Percentiles rank a stretch among this genome's conserved stretches.
Evolutionary conservation across 805 yeast species (phyloP).

Genomic region (Yarrowia sp.): DNA sequence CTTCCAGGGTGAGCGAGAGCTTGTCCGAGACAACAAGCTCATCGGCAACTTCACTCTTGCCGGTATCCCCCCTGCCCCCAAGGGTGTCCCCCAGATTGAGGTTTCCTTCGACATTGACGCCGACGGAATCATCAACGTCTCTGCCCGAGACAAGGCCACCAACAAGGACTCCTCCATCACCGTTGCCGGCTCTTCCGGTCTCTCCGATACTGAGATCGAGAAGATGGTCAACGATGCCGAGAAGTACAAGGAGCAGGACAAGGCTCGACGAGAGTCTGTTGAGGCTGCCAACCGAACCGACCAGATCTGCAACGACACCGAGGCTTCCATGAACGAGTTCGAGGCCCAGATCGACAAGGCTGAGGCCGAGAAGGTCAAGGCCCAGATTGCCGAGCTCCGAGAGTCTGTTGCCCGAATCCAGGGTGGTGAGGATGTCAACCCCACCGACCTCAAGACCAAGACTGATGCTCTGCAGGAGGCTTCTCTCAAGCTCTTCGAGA

Average conservation of each 20-base stretch:
- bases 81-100: conserved; percentile 93
- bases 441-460: conserved; percentile 74
- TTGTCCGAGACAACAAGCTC: conserved; percentile 96
- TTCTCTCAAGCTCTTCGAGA: conserved; percentile 82
- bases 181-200: conserved; percentile 94
- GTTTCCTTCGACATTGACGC: conserved; percentile 97
- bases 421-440: conserved; percentile 68
- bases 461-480: conserved; percentile 82
- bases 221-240: conserved; percentile 91
- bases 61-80: conserved; percentile 95
- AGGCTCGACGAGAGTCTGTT: conserved; percentile 82
- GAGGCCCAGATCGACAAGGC: conserved; percentile 66
- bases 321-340: conserved; percentile 80
- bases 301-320: conserved; percentile 85
- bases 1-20: conserved; percentile 99
- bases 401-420: conserved; percentile 77
- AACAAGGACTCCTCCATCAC: conserved; percentile 95
- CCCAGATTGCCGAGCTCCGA: conserved; percentile 67
- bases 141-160: conserved; percentile 92
- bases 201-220: conserved; percentile 88
- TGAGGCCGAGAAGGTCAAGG: conserved; percentile 62
- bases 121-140: conserved; percentile 95
- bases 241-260: conserved; percentile 85
- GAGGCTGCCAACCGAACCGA: conserved; percentile 87
- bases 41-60: conserved; percentile 95